phyloP scores from a whole-genome alignment of 1,284 basidiomycete genomes.

The Fomes fomentarius region DNA sequence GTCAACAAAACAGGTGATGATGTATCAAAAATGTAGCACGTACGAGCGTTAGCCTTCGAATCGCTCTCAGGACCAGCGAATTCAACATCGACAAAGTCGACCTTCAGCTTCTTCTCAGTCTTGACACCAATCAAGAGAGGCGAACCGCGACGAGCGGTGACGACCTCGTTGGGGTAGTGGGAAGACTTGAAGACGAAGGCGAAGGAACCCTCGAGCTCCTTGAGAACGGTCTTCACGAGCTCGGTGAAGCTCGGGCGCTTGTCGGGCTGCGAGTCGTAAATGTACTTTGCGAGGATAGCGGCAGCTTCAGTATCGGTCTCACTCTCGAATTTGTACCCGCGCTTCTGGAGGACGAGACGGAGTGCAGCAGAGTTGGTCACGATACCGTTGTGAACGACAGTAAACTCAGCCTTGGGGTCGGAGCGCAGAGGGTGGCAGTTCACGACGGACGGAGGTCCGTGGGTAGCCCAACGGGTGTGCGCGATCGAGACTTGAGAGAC shows the following conservation, averaged over 20 bases:
- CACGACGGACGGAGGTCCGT: slow-evolving; percentile 84
- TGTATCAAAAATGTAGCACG: slow-evolving; percentile 38
- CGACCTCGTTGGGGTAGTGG: slow-evolving; percentile 96
- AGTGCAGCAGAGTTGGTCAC: slow-evolving; percentile 95
- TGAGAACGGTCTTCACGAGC: slow-evolving; percentile 94
- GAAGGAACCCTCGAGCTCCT: slow-evolving; percentile 99
- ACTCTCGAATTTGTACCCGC: slow-evolving; percentile 93
- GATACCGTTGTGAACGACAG: slow-evolving; percentile 98
- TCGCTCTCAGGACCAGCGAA: slow-evolving; percentile 78
- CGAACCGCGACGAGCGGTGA: slow-evolving; percentile 95
- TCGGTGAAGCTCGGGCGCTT: slow-evolving; percentile 91
- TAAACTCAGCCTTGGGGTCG: slow-evolving; percentile 85
- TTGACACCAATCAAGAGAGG: slow-evolving; percentile 98
- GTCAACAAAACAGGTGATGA: not conserved
- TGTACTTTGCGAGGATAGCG: slow-evolving; percentile 95
- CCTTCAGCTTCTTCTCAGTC: slow-evolving; percentile 99
- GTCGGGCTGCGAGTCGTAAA: slow-evolving; percentile 92
- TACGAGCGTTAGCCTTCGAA: slow-evolving; percentile 60
- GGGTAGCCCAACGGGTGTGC: slow-evolving; percentile 99
- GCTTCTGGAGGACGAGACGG: slow-evolving; percentile 92
- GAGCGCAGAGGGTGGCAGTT: slow-evolving; percentile 98
- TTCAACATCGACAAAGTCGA: slow-evolving; percentile 99
- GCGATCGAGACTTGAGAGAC: slow-evolving; percentile 95
- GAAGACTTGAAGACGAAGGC: slow-evolving; percentile 99
- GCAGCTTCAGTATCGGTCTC: slow-evolving; percentile 99